Conservation (phyloP, 768 basidiomycete genomes). For the Asterophora parasitica region DNA sequence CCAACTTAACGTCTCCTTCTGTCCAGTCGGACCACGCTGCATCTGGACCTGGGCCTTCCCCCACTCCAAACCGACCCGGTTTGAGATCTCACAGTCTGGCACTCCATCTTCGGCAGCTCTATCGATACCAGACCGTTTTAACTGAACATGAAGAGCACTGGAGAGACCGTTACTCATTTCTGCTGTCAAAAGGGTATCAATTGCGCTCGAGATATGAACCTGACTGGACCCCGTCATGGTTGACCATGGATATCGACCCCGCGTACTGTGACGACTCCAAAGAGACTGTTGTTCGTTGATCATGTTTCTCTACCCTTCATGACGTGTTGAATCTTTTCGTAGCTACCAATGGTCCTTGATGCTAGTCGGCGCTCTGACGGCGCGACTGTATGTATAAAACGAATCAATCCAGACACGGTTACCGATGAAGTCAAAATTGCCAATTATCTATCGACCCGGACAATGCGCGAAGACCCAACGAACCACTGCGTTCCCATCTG, state of each 20-base stretch:
- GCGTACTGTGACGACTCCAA: constrained; percentile 5
- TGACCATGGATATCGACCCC: constrained; percentile 8
- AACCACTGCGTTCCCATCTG: constrained; percentile 16
- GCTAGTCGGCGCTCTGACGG: constrained; percentile 3
- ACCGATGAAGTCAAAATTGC: constrained; percentile 10
- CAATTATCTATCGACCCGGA: constrained; percentile 5
- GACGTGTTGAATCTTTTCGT: background rate
- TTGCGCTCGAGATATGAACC: constrained; percentile 26
- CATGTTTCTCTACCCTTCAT: background rate
- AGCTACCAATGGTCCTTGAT: constrained; percentile 10
- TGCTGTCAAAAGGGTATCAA: constrained; percentile 20
- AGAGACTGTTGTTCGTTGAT: background rate
- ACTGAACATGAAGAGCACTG: constrained; percentile 17
- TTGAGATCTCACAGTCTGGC: background rate
- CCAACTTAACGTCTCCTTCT: background rate
- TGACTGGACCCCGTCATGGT: constrained; percentile 28
- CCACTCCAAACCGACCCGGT: background rate
- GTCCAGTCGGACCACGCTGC: background rate
- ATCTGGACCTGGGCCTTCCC: background rate
- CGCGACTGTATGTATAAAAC: constrained; percentile 8
- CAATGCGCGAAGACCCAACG: constrained; percentile 4
- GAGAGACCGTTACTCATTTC: constrained; percentile 21
- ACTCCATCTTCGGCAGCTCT: background rate
- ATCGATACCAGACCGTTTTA: background rate
- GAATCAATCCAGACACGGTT: constrained; percentile 3